Evolutionary conservation across 179 eudicot species (phyloP), one percentile per base, ranked within the genome.

Genomic region (Heliamphora pulchella): DNA sequence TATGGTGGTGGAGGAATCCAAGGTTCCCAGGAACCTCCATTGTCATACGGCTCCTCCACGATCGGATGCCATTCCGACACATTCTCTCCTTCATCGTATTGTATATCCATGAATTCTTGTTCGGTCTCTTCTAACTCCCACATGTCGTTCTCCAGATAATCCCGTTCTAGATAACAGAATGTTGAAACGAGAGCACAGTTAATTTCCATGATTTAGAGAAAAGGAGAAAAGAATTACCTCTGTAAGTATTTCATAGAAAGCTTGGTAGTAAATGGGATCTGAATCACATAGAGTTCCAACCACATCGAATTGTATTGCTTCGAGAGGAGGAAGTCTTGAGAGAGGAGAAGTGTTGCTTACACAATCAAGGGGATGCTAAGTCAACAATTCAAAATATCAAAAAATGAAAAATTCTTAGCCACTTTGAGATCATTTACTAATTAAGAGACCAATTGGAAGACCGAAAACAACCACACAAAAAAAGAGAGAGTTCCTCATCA

Each of bases 211-310:
- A 31, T 46, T 5, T 20, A 20, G 22, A 20, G 31, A 8, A 0
- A 66, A n/a, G 18, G 13, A 15, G 5, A 20, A 43, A 8, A 13
- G 13, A 59, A 1, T 20, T 83, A 94, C 98, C 97, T 93, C 93
- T 77, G 22, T 83, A 86, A 94, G 97, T 96, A 93, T 85, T 85
- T 91, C 94, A 6, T 89, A 88, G 85, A 90, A 94, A 66, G 98
- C 97, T 59, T 74, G 41, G 64, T 83, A 78, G 72, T 94, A 97
- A 74, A 94, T 86, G 81, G 98, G 98, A 83, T 94, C 98, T 72
- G 98, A 83, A 89, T 94, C 98, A 78, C 97, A 93, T 46, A 94
- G 81, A 62, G 98, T 94, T 82, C 98, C 98, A 85, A 93, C 98
- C 51, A 93, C 86, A 64, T 94, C 98, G 57, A 94, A 94, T 69